Evolutionary conservation across 1,284 basidiomycete genomes (phyloP).

Genomic region (Tilletiaria anomala): DNA sequence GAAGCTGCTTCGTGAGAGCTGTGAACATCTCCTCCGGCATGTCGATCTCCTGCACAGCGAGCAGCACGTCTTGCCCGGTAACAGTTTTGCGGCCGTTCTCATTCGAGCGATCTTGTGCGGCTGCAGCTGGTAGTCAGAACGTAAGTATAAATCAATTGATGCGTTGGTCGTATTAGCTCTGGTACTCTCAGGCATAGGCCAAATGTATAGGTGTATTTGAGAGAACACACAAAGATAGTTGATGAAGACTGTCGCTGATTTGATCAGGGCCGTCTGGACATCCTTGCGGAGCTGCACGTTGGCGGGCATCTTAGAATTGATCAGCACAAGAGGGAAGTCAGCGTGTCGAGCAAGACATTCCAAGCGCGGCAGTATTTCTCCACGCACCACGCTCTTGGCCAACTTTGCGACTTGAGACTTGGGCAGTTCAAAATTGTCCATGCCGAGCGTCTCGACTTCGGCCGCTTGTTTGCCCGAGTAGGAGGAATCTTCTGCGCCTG

Average conservation of each 20-base stretch:
- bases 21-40: no score
- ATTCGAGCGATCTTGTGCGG: conserved; percentile 1
- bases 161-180: not conserved
- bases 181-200: not conserved
- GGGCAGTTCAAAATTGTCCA: conserved; percentile 1
- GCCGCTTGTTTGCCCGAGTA: no score
- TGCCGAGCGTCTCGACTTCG: no score
- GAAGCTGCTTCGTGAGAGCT: no score
- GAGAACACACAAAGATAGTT: conserved; percentile 1
- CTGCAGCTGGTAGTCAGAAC: not conserved
- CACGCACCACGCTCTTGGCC: conserved; percentile 1
- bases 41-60: not conserved
- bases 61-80: not conserved
- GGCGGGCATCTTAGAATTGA: no score
- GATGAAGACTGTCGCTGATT: conserved; percentile 3
- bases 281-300: not conserved
- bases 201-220: not conserved
- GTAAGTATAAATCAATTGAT: not conserved
- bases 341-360: no score
- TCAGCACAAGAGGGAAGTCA: no score
- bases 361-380: no score
- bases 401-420: conserved; percentile 1
- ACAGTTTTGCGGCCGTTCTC: not conserved
- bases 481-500: no score
- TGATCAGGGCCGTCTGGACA: conserved; percentile 1